phyloP scores from a whole-genome alignment of 2,329 filamentous ascomycete species.

The Nemania sp. region DNA sequence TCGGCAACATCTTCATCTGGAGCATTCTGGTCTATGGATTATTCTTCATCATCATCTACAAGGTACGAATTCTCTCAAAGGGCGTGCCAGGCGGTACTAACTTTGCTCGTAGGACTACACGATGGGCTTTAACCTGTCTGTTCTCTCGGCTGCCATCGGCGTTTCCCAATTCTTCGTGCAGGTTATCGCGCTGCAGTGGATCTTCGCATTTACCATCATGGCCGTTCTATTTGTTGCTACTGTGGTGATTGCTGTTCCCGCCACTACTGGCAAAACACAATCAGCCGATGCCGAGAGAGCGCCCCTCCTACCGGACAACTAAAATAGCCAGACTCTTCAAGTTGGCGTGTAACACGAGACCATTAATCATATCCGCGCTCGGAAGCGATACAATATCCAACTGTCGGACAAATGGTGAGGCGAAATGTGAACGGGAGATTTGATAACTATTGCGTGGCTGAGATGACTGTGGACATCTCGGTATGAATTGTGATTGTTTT shows the following conservation, averaged over 20 bases:
- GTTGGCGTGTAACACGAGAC: too few relatives aligned
- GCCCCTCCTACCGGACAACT: slow-evolving; percentile 59
- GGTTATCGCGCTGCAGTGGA: slow-evolving; percentile 83
- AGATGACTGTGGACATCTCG: too few relatives aligned
- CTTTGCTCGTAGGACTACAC: slow-evolving; percentile 61
- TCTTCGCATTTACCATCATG: slow-evolving; percentile 87
- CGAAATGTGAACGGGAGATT: too few relatives aligned
- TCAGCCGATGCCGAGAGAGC: slow-evolving; percentile 60
- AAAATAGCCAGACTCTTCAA: slow-evolving; percentile 14
- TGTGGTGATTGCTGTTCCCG: slow-evolving; percentile 65
- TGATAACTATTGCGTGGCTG: too few relatives aligned
- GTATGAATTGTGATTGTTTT: too few relatives aligned
- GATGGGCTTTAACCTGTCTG: slow-evolving; percentile 77
- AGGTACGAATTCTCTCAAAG: slow-evolving; percentile 51
- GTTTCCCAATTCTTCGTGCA: slow-evolving; percentile 76
- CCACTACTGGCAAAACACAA: slow-evolving; percentile 58
- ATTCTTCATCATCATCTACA: slow-evolving; percentile 75
- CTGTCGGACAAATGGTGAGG: too few relatives aligned
- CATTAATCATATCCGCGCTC: too few relatives aligned
- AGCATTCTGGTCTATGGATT: slow-evolving; percentile 74
- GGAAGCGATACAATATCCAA: background rate
- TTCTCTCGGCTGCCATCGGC: slow-evolving; percentile 74
- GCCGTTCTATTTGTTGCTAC: slow-evolving; percentile 71
- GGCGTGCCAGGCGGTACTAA: slow-evolving; percentile 8
- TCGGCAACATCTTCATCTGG: slow-evolving; percentile 90